A percentile compares a stretch with the other conserved stretches of the same genome.
Conservation (phyloP, 352 stramenopile genomes). For the Aphanomyces euteiches region DNA sequence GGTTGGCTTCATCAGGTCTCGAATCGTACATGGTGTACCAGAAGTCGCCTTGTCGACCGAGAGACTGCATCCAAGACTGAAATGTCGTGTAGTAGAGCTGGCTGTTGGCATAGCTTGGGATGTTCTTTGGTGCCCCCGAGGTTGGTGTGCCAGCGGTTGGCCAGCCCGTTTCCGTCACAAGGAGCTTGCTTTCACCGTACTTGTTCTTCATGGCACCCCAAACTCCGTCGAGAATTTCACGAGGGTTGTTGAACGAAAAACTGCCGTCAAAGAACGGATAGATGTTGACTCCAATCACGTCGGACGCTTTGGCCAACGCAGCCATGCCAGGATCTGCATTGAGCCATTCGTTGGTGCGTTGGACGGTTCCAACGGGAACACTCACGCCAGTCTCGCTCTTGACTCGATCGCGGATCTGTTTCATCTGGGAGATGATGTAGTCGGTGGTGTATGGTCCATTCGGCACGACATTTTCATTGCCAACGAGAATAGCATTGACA, state of each 20-base stretch:
- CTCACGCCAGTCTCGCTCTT: slow-evolving; percentile 31
- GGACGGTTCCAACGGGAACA: slow-evolving; percentile 53
- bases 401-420: slow-evolving; percentile 37
- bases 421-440: slow-evolving; percentile 37
- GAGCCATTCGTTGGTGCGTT: slow-evolving; percentile 54
- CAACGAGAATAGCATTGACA: slow-evolving; percentile 48
- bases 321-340: slow-evolving; percentile 17
- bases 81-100: slow-evolving; percentile 36
- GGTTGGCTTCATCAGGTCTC: neutral
- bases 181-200: slow-evolving; percentile 35
- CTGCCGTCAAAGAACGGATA: slow-evolving; percentile 39
- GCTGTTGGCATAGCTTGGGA: slow-evolving; percentile 37
- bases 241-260: slow-evolving; percentile 30
- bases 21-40: neutral
- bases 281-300: slow-evolving; percentile 44
- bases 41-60: neutral
- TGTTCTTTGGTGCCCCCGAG: slow-evolving; percentile 18
- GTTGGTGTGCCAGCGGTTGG: slow-evolving; percentile 27
- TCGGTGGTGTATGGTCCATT: slow-evolving; percentile 33
- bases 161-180: slow-evolving; percentile 38
- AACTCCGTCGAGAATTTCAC: slow-evolving; percentile 27
- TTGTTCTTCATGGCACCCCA: slow-evolving; percentile 42
- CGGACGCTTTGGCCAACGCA: neutral
- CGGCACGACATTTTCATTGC: slow-evolving; percentile 42
- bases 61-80: slow-evolving; percentile 51